Evolutionary conservation across 495 filamentous ascomycete species (phyloP).

Genomic region (Letharia columbiana): DNA sequence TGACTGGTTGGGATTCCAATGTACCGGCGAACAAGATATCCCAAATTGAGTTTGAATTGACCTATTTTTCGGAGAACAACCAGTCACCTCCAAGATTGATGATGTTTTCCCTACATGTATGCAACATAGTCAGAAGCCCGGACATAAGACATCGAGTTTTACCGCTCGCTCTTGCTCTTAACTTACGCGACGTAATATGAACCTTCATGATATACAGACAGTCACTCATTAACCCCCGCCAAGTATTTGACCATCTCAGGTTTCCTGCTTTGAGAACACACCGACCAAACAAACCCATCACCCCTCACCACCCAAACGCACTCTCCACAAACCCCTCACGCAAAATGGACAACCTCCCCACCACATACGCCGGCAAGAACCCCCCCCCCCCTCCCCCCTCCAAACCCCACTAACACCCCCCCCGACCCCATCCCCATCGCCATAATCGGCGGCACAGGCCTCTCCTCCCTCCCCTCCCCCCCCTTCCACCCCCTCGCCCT

Average conservation of each 20-base stretch:
- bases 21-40: conserved; percentile 6
- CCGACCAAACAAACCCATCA: not conserved
- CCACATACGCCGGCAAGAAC: conserved; percentile 44
- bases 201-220: not conserved
- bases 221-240: not conserved
- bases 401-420: conserved; percentile 1
- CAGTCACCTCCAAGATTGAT: not conserved
- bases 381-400: conserved; percentile 16
- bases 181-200: not conserved
- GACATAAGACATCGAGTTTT: not conserved
- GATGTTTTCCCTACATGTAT: too few relatives aligned
- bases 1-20: not conserved
- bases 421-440: conserved; percentile 76
- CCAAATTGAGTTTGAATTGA: not conserved
- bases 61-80: too few relatives aligned
- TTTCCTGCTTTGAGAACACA: not conserved
- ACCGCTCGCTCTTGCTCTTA: not conserved
- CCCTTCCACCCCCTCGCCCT: conserved; percentile 74
- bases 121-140: not conserved
- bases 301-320: not conserved
- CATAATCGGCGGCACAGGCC: conserved; percentile 93
- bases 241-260: not conserved
- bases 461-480: conserved; percentile 56
- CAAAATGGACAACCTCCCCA: conserved; percentile 47
- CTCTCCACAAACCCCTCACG: not conserved